These are phyloP conservation scores for Epichloe bromicola DNA, from an alignment of 2,329 filamentous ascomycete species.

Conservation along the genomic window DNA sequence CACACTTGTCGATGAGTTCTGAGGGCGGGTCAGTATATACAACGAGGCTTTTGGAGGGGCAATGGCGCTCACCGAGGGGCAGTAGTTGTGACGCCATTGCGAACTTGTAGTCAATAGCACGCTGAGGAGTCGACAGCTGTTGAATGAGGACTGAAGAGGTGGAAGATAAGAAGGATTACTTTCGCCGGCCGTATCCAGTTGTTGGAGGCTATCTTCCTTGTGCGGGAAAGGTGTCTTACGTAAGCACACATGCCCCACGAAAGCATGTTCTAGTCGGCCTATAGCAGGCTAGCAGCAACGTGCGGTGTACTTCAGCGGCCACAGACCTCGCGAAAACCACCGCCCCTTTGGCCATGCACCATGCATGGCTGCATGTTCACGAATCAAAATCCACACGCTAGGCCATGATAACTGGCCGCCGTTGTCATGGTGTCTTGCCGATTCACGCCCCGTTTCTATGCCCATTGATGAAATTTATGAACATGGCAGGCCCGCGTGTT, in stretches of 20 bases:
- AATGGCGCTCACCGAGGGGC: constrained; percentile 44
- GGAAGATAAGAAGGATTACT: background rate
- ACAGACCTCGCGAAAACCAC: background rate
- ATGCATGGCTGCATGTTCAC: constrained; percentile 5
- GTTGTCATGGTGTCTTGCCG: constrained; percentile 6
- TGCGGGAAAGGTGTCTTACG: background rate
- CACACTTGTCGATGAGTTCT: constrained; percentile 99
- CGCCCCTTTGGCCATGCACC: constrained; percentile 1
- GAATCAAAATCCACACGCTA: background rate
- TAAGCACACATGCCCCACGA: background rate
- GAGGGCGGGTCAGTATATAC: constrained; percentile 4
- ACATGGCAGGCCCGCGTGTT: constrained; percentile 9
- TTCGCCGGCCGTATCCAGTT: background rate
- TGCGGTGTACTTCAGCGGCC: background rate
- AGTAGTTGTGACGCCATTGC: constrained; percentile 62
- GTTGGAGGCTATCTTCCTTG: too few relatives aligned
- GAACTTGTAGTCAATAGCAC: constrained; percentile 4
- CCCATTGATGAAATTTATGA: constrained; percentile 10
- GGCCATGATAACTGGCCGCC: constrained; percentile 10
- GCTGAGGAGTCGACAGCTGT: background rate
- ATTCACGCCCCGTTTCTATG: background rate
- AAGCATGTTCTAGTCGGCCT: background rate
- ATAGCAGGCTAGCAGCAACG: background rate
- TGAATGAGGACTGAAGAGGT: background rate
- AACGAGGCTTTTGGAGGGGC: background rate